Evolutionary conservation across 352 stramenopile species (phyloP).

Genomic region (Pythium periplocum): DNA sequence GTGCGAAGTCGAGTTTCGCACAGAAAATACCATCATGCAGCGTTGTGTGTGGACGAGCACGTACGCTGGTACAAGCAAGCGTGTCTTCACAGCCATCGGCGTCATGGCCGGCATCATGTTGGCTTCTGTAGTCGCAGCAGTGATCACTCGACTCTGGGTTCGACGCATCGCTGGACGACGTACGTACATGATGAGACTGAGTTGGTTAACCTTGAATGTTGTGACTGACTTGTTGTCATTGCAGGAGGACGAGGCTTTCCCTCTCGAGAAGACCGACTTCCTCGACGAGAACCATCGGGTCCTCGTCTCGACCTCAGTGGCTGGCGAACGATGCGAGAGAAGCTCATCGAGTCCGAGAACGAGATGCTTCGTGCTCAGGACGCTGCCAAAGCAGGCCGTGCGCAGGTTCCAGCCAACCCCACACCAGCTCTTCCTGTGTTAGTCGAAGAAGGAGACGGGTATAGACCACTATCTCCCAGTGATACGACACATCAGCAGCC

Average conservation of each 20-base stretch:
- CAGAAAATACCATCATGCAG: constrained; percentile 19
- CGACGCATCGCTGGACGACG: constrained; percentile 4
- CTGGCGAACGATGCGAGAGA: constrained; percentile 51
- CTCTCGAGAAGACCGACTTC: constrained; percentile 7
- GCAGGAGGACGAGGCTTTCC: not conserved
- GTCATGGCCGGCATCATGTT: constrained; percentile 14
- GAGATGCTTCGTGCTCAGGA: constrained; percentile 1
- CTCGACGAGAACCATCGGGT: constrained; percentile 17
- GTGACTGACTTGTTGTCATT: constrained; percentile 6
- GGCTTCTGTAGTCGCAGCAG: constrained; percentile 7
- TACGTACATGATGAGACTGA: constrained; percentile 2
- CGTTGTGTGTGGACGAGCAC: constrained; percentile 6
- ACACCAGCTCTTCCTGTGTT: constrained; percentile 1
- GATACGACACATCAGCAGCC: constrained; percentile 11
- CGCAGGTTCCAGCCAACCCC: too few relatives aligned
- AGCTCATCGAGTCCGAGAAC: constrained; percentile 39
- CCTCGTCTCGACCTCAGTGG: constrained; percentile 37
- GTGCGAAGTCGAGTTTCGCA: constrained; percentile 16
- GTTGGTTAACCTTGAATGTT: not conserved
- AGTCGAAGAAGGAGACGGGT: constrained; percentile 35
- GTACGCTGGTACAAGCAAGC: constrained; percentile 5
- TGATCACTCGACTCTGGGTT: constrained; percentile 11
- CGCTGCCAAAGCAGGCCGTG: too few relatives aligned
- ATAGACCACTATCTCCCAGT: constrained; percentile 27
- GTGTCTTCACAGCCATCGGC: constrained; percentile 11